Evolutionary conservation across 257 asterid species (phyloP).

Genomic region (Linderniella brevidens): DNA sequence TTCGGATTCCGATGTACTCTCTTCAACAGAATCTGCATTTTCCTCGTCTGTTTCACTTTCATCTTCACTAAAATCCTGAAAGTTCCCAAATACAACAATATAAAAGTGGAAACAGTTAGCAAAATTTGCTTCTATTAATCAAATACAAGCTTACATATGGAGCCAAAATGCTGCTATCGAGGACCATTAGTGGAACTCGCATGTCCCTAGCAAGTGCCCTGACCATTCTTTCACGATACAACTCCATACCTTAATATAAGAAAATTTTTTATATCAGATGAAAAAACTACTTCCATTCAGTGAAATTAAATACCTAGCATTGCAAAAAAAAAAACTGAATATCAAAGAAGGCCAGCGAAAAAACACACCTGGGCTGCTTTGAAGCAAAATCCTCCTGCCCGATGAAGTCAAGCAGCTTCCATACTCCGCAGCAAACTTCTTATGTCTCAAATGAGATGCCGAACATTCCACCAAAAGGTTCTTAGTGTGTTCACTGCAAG

Average conservation of each 20-base stretch:
- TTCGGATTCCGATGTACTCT: conserved; percentile 64
- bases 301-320: neutral
- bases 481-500: conserved; percentile 57
- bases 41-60: conserved; percentile 76
- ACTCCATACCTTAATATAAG: conserved; percentile 62
- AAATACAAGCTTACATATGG: conserved; percentile 53
- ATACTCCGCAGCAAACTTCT: conserved; percentile 41
- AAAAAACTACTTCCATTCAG: neutral
- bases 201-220: conserved; percentile 82
- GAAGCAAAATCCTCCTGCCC: conserved; percentile 80
- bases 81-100: conserved; percentile 5
- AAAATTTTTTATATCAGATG: neutral
- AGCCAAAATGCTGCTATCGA: conserved; percentile 79
- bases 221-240: conserved; percentile 90
- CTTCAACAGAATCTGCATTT: conserved; percentile 13
- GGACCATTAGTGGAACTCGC: conserved; percentile 75
- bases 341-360: neutral
- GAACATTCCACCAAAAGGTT: conserved; percentile 76
- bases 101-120: neutral
- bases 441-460: conserved; percentile 74
- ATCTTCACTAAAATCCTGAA: conserved; percentile 66
- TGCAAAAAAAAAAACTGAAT: neutral
- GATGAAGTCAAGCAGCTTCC: conserved; percentile 75
- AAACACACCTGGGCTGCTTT: conserved; percentile 64
- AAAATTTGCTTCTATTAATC: conserved; percentile 2